Evolutionary conservation across 2,329 filamentous ascomycete species (phyloP).

Genomic region (Aspergillus candidus): DNA sequence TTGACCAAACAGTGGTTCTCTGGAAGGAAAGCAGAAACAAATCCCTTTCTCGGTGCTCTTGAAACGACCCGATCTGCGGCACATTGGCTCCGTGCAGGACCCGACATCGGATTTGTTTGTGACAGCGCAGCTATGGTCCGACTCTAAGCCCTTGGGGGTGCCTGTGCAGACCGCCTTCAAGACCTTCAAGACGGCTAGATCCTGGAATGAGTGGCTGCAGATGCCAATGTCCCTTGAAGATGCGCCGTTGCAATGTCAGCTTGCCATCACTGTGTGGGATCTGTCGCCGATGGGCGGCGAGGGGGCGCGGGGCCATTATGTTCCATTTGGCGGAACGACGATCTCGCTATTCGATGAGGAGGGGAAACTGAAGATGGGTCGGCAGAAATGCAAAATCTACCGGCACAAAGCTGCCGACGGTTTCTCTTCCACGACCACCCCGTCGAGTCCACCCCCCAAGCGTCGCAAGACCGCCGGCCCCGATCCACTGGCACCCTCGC

Average conservation of each 20-base stretch:
- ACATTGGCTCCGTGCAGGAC: constrained; percentile 80
- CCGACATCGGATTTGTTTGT: constrained; percentile 84
- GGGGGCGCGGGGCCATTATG: constrained; percentile 65
- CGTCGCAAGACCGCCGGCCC: constrained; percentile 46
- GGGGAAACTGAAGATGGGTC: constrained; percentile 82
- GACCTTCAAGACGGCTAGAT: constrained; percentile 64
- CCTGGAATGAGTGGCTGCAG: constrained; percentile 95
- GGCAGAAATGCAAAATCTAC: constrained; percentile 85
- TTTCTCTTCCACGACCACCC: constrained; percentile 71
- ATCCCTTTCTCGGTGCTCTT: constrained; percentile 73
- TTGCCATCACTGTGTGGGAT: constrained; percentile 95
- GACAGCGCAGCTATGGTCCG: constrained; percentile 88
- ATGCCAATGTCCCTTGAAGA: constrained; percentile 79
- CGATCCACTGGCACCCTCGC: constrained; percentile 45
- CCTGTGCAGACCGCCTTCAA: constrained; percentile 91
- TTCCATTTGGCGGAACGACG: constrained; percentile 92
- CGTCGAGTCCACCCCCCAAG: constrained; percentile 57
- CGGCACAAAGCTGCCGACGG: constrained; percentile 80
- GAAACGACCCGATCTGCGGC: constrained; percentile 70
- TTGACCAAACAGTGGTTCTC: constrained; percentile 53
- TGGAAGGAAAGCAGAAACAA: constrained; percentile 72
- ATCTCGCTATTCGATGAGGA: constrained; percentile 87
- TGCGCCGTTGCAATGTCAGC: constrained; percentile 71
- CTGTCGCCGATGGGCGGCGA: constrained; percentile 71
- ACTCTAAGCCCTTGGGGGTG: constrained; percentile 89